Evolutionary conservation across 176 grass and related monocot species (phyloP).

Genomic region (Hsuehochloa calcarea): DNA sequence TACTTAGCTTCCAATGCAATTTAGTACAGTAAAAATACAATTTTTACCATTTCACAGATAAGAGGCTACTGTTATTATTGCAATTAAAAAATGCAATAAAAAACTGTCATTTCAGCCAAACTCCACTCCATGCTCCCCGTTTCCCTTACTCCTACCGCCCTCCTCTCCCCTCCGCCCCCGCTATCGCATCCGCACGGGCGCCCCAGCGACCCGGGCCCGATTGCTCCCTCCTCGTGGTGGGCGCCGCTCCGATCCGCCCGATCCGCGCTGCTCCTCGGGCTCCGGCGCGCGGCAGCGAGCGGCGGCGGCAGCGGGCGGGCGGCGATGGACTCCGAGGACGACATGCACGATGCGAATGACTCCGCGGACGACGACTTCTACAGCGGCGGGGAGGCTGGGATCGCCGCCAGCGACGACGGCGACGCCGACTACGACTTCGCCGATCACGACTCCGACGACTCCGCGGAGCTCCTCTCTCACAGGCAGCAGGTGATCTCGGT

Average conservation of each 20-base stretch:
- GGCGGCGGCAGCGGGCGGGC: conserved; percentile 14
- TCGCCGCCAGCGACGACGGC: conserved; percentile 72
- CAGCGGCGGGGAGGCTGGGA: conserved; percentile 76
- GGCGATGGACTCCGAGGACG: conserved; percentile 92
- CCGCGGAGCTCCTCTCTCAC: conserved; percentile 61
- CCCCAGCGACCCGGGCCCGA: conserved; percentile 34
- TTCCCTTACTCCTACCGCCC: neutral
- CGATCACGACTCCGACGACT: conserved; percentile 85
- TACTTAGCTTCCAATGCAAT: too few species aligned
- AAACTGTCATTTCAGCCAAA: too few species aligned
- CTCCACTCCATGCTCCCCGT: conserved; percentile 22
- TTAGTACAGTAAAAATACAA: too few species aligned
- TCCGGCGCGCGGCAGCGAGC: conserved; percentile 42
- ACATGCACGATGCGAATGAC: conserved; percentile 93
- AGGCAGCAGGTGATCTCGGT: conserved; percentile 71
- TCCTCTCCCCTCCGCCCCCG: conserved; percentile 18
- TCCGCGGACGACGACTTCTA: conserved; percentile 80
- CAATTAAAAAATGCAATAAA: too few species aligned
- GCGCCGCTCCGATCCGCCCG: conserved; percentile 65
- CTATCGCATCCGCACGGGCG: conserved; percentile 25
- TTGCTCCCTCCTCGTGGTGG: conserved; percentile 53
- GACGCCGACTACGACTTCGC: conserved; percentile 96
- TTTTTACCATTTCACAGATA: too few species aligned
- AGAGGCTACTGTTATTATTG: too few species aligned
- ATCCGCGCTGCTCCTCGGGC: conserved; percentile 63